A percentile compares a stretch with the other conserved stretches of the same genome.
These are phyloP conservation scores for Alternaria tenuissima DNA, from an alignment of 2,329 filamentous ascomycete species.

Conservation along the genomic window DNA sequence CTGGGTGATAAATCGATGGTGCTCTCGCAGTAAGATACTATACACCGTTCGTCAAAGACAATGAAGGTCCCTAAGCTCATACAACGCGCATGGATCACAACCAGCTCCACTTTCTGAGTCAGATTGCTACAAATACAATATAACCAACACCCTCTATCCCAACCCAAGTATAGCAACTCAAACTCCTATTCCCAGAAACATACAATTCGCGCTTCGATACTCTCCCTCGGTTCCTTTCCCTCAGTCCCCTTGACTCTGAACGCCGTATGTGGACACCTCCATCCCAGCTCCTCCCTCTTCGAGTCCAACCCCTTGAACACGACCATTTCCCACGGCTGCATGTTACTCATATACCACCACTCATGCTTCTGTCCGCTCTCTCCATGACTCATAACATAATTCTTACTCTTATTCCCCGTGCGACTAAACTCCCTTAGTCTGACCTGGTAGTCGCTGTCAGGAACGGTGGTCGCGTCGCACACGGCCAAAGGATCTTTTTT, in stretches of 20 bases:
- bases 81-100: background rate
- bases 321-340: constrained; percentile 32
- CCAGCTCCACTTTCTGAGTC: background rate
- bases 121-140: background rate
- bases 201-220: constrained; percentile 36
- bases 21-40: background rate
- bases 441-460: constrained; percentile 28
- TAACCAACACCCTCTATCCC: background rate
- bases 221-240: constrained; percentile 29
- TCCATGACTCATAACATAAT: constrained; percentile 30
- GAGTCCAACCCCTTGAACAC: constrained; percentile 41
- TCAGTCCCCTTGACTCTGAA: constrained; percentile 27
- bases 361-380: constrained; percentile 22
- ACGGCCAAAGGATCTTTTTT: constrained; percentile 38
- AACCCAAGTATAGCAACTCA: background rate
- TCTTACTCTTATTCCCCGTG: constrained; percentile 24
- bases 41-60: background rate
- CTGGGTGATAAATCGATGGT: background rate
- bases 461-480: constrained; percentile 27
- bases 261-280: constrained; percentile 39
- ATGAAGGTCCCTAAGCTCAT: background rate
- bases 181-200: constrained; percentile 25
- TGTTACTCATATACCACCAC: constrained; percentile 41
- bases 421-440: constrained; percentile 25
- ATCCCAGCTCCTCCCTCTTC: constrained; percentile 22